Conservation (phyloP, 129 eudicot species). For the Apium graveolens region DNA sequence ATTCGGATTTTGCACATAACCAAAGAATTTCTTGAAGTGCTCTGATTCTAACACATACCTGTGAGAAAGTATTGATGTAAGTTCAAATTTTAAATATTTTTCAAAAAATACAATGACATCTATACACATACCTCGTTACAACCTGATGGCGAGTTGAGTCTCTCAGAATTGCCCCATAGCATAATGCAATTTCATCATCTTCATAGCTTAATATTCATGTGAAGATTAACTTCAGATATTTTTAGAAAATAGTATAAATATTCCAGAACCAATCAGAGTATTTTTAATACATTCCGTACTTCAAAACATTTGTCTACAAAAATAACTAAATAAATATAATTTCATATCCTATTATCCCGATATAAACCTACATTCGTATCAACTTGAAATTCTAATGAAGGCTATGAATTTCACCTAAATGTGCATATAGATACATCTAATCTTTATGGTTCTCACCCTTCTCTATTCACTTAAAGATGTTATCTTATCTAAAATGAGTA, state of each 20-base stretch:
- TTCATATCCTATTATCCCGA: not conserved
- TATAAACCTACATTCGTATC: not conserved
- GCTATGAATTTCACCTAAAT: not conserved
- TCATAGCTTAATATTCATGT: slow-evolving; percentile 41
- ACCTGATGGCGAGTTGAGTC: slow-evolving; percentile 85
- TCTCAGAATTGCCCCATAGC: slow-evolving; percentile 77
- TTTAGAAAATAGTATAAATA: not conserved
- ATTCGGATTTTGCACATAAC: slow-evolving; percentile 65
- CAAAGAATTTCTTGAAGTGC: slow-evolving; percentile 70
- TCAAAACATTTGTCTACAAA: no score
- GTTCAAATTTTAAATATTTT: not conserved
- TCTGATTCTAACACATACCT: slow-evolving; percentile 76
- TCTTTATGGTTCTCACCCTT: no score
- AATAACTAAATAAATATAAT: not conserved
- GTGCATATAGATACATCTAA: no score
- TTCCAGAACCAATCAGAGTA: not conserved
- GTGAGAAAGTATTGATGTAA: not conserved
- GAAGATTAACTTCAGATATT: not conserved
- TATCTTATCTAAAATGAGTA: not conserved
- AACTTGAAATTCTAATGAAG: not conserved
- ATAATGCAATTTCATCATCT: slow-evolving; percentile 57
- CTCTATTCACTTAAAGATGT: not conserved
- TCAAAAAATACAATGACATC: not conserved
- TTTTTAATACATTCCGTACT: not conserved
- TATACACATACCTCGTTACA: slow-evolving; percentile 51